Evolutionary conservation across 495 filamentous ascomycete genomes (phyloP).

Genomic region (Aspergillus incahuasiensis): DNA sequence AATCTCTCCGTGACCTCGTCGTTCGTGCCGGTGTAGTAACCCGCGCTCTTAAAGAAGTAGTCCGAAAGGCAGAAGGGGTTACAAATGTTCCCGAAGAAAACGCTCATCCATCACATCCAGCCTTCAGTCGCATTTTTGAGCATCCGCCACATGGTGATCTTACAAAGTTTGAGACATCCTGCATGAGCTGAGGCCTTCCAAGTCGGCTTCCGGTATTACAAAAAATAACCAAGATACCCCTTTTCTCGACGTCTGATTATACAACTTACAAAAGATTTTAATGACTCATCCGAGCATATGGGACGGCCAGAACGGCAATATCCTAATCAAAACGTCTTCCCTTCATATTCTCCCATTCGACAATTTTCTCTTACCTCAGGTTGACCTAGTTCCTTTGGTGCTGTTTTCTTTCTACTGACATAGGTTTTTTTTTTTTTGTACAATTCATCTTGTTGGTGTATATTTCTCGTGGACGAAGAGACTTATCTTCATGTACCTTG

Average conservation of each 20-base stretch:
- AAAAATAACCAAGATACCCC: conserved; percentile 7
- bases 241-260: conserved; percentile 16
- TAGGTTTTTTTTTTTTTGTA: conserved; percentile 14
- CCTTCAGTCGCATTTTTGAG: conserved; percentile 44
- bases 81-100: conserved; percentile 52
- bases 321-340: conserved; percentile 3
- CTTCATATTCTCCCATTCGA: background rate
- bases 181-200: conserved; percentile 28
- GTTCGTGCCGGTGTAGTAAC: conserved; percentile 74
- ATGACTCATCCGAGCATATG: conserved; percentile 19
- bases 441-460: conserved; percentile 18
- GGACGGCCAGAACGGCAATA: conserved; percentile 21
- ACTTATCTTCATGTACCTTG: conserved; percentile 19
- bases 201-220: conserved; percentile 5
- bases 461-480: conserved; percentile 3
- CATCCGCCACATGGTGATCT: conserved; percentile 34
- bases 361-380: background rate
- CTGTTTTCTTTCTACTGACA: background rate
- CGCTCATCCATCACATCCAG: conserved; percentile 31
- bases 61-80: conserved; percentile 73
- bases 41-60: conserved; percentile 66
- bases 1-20: conserved; percentile 80
- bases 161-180: conserved; percentile 26
- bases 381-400: conserved; percentile 10
- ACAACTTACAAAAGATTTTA: conserved; percentile 14